phyloP scores from a whole-genome alignment of 2,329 filamentous ascomycete genomes.

The Zasmidium cellare region DNA sequence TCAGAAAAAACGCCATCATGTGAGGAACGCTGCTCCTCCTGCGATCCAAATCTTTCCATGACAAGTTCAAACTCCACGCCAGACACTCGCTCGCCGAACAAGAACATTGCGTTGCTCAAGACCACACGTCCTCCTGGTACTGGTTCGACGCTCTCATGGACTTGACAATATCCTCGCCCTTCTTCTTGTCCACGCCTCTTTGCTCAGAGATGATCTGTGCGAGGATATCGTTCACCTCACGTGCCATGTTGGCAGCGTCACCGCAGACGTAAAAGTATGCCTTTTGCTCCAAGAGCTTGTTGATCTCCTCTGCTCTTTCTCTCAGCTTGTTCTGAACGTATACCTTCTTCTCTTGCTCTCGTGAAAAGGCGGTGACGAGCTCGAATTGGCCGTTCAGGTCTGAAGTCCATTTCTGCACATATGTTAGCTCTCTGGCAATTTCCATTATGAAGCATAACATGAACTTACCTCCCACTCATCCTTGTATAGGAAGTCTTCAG shows the following conservation, averaged over 20 bases:
- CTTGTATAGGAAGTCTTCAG: constrained; percentile 91
- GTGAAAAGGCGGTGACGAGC: constrained; percentile 92
- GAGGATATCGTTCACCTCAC: constrained; percentile 66
- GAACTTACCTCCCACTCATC: constrained; percentile 84
- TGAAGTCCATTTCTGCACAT: constrained; percentile 72
- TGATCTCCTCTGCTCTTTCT: constrained; percentile 79
- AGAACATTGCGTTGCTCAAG: constrained; percentile 39
- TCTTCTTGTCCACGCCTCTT: constrained; percentile 76
- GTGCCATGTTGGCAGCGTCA: constrained; percentile 81
- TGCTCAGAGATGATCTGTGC: constrained; percentile 83
- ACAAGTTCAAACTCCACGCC: background rate
- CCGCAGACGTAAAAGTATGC: constrained; percentile 98
- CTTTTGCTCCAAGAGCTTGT: constrained; percentile 79
- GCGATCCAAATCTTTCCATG: background rate
- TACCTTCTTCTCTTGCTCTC: constrained; percentile 81
- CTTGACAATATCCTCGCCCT: constrained; percentile 96
- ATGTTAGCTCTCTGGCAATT: constrained; percentile 14
- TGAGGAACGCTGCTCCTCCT: background rate
- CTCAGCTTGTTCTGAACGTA: constrained; percentile 94
- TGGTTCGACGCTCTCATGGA: constrained; percentile 91
- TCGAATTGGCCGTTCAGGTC: constrained; percentile 85
- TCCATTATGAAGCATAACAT: background rate
- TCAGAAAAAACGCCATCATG: background rate
- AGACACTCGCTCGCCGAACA: background rate
- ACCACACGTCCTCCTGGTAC: constrained; percentile 85